phyloP scores from a whole-genome alignment of 1,284 basidiomycete species.

The Chondrostereum purpureum region DNA sequence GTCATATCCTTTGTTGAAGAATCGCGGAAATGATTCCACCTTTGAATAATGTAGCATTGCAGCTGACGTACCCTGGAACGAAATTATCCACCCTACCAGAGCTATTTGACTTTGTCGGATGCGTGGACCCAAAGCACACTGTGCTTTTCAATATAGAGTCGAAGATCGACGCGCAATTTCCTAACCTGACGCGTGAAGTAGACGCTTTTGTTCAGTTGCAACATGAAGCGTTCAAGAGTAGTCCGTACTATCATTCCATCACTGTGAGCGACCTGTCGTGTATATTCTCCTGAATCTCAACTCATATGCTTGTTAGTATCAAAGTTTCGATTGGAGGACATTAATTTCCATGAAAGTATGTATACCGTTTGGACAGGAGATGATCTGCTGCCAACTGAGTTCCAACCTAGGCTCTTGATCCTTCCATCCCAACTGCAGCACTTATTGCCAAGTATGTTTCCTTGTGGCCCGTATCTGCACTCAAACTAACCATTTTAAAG shows the following conservation, averaged over 20 bases:
- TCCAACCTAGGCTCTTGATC: constrained; percentile 36
- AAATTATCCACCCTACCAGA: constrained; percentile 68
- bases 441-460: constrained; percentile 50
- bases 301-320: constrained; percentile 39
- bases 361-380: background rate
- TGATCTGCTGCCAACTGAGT: constrained; percentile 1
- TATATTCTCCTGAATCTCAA: background rate
- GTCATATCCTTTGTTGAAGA: constrained; percentile 19
- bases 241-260: constrained; percentile 51
- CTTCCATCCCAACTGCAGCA: constrained; percentile 49
- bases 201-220: constrained; percentile 64
- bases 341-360: constrained; percentile 61
- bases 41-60: constrained; percentile 39
- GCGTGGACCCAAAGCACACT: constrained; percentile 54
- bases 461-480: background rate
- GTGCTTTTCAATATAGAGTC: constrained; percentile 77
- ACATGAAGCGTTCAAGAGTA: constrained; percentile 47
- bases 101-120: constrained; percentile 69
- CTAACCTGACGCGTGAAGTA: constrained; percentile 52
- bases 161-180: constrained; percentile 58
- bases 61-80: constrained; percentile 58
- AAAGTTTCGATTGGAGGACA: constrained; percentile 74
- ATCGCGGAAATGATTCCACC: background rate
- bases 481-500: constrained; percentile 21
- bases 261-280: constrained; percentile 39